Conservation (phyloP, 495 filamentous ascomycete genomes). For the Penicillium herquei region DNA sequence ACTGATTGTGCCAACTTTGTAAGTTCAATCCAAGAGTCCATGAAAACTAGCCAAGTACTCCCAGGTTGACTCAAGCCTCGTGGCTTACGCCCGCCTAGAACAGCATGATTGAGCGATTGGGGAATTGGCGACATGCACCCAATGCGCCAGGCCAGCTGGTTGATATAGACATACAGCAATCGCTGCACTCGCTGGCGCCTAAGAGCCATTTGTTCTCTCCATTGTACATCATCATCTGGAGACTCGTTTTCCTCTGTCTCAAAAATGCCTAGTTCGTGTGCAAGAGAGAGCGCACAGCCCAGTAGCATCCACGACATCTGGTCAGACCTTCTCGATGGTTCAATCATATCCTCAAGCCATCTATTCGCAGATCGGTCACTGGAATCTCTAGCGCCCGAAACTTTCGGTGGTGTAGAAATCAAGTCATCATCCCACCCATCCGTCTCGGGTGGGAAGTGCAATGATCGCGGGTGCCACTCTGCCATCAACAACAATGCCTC, state of each 20-base stretch:
- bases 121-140: constrained; percentile 54
- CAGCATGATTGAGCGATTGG: constrained; percentile 46
- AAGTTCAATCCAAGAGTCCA: constrained; percentile 53
- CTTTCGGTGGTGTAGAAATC: constrained; percentile 22
- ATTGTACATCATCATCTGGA: constrained; percentile 26
- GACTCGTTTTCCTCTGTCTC: constrained; percentile 35
- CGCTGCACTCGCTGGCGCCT: constrained; percentile 45
- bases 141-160: constrained; percentile 53
- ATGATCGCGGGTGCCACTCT: constrained; percentile 55
- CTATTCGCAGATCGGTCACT: constrained; percentile 30
- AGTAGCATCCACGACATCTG: constrained; percentile 60
- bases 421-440: constrained; percentile 51
- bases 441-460: constrained; percentile 53
- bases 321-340: constrained; percentile 52
- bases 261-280: constrained; percentile 52
- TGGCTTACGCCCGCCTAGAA: constrained; percentile 33
- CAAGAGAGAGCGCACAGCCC: constrained; percentile 49
- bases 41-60: constrained; percentile 44
- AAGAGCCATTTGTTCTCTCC: constrained; percentile 37
- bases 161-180: constrained; percentile 53
- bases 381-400: constrained; percentile 13
- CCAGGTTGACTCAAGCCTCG: constrained; percentile 27
- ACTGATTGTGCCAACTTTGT: constrained; percentile 53
- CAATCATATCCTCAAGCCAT: constrained; percentile 49
- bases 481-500: constrained; percentile 52